phyloP scores from a whole-genome alignment of 352 stramenopile species.

The Phytophthora pini region DNA sequence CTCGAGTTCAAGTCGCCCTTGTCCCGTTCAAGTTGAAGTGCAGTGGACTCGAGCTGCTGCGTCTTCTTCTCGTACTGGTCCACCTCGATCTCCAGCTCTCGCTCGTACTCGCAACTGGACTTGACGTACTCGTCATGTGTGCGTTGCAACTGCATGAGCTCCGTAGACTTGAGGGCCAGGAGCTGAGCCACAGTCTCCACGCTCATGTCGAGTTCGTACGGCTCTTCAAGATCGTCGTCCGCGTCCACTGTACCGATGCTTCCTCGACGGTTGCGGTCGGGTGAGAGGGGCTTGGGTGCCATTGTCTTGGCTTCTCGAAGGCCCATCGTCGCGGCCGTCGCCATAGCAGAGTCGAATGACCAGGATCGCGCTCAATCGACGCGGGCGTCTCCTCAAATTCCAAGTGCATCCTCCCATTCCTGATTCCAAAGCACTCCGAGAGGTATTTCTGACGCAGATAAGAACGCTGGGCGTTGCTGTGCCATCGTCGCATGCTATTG shows the following conservation, averaged over 20 bases:
- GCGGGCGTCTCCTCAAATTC: conserved; percentile 21
- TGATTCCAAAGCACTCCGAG: background rate
- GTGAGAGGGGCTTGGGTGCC: conserved; percentile 15
- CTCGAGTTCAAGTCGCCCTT: conserved; percentile 27
- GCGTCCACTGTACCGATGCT: conserved; percentile 20
- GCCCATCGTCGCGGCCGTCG: conserved; percentile 20
- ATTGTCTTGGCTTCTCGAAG: conserved; percentile 18
- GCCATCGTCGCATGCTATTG: conserved; percentile 22
- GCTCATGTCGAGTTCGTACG: conserved; percentile 14
- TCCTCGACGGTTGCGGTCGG: conserved; percentile 12
- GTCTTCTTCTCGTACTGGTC: conserved; percentile 60
- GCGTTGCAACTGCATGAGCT: conserved; percentile 61
- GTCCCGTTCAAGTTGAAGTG: conserved; percentile 41
- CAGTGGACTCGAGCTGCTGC: conserved; percentile 24
- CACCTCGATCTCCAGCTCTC: conserved; percentile 68
- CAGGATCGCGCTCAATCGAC: conserved; percentile 22
- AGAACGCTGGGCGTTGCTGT: conserved; percentile 26
- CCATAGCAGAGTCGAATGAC: conserved; percentile 12
- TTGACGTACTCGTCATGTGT: conserved; percentile 79
- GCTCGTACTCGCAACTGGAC: conserved; percentile 80
- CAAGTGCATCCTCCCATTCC: conserved; percentile 26
- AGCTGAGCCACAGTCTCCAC: conserved; percentile 24
- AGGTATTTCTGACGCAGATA: conserved; percentile 28
- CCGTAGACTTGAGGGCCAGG: conserved; percentile 35
- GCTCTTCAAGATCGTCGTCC: conserved; percentile 29